A percentile compares a stretch with the other conserved stretches of the same genome.
These are phyloP conservation scores for Amanita pseudoporphyria DNA, from an alignment of 768 basidiomycete species.

Conservation along the genomic window DNA sequence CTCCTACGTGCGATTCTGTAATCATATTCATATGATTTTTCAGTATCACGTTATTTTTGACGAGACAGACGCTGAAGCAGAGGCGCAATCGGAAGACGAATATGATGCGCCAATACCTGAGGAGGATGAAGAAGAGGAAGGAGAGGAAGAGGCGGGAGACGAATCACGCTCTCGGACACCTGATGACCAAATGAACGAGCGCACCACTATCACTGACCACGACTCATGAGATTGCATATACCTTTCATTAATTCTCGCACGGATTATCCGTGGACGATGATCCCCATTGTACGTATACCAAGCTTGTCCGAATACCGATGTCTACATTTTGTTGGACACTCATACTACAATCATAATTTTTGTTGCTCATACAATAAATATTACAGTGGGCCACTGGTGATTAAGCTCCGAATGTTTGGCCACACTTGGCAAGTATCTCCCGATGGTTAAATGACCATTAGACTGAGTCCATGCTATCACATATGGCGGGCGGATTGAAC, in stretches of 20 bases:
- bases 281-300: constrained; percentile 11
- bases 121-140: constrained; percentile 53
- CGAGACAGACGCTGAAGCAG: constrained; percentile 53
- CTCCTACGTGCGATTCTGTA: not conserved
- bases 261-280: constrained; percentile 4
- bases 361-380: no score
- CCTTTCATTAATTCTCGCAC: not conserved
- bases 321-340: no score
- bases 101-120: constrained; percentile 58
- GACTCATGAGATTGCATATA: constrained; percentile 15
- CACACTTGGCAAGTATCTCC: constrained; percentile 66
- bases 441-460: no score
- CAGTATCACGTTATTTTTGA: constrained; percentile 69
- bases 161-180: constrained; percentile 12
- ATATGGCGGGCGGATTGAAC: constrained; percentile 16
- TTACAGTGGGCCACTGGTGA: no score
- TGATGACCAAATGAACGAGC: constrained; percentile 11
- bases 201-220: constrained; percentile 10
- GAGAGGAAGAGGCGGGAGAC: constrained; percentile 16
- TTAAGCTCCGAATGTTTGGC: no score
- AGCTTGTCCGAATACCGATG: not conserved
- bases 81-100: constrained; percentile 51
- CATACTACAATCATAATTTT: no score
- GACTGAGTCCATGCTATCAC: not conserved
- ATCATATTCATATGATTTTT: constrained; percentile 3